phyloP scores from a whole-genome alignment of 352 stramenopile genomes.

The Phytophthora litchii region DNA sequence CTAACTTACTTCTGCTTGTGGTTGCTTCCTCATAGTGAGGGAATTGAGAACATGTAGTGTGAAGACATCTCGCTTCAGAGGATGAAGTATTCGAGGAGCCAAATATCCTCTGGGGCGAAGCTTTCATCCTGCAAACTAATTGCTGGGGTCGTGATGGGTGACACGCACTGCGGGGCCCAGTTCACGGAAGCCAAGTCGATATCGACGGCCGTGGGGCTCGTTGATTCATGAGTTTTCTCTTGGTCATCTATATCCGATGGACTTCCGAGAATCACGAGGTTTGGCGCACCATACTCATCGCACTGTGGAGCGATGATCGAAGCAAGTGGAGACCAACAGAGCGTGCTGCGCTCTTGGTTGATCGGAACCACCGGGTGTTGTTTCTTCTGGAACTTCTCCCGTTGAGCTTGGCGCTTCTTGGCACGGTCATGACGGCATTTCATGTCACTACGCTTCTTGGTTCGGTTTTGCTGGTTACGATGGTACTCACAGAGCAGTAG shows the following conservation, averaged over 20 bases:
- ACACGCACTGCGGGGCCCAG: constrained; percentile 13
- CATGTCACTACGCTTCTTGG: constrained; percentile 86
- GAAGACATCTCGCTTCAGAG: constrained; percentile 36
- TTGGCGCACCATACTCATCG: constrained; percentile 10
- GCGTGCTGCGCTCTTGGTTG: background rate
- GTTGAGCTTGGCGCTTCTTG: constrained; percentile 55
- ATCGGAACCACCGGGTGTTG: constrained; percentile 3
- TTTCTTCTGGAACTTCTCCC: constrained; percentile 29
- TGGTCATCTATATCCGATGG: background rate
- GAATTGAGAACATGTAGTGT: constrained; percentile 17
- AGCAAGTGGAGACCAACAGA: constrained; percentile 19
- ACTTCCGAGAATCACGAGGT: background rate
- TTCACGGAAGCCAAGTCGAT: constrained; percentile 25
- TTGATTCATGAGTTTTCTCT: constrained; percentile 23
- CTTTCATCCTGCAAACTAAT: constrained; percentile 12
- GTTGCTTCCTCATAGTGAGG: constrained; percentile 10
- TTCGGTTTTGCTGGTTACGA: constrained; percentile 84
- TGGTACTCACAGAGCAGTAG: constrained; percentile 85
- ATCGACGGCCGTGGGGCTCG: constrained; percentile 35
- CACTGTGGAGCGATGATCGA: constrained; percentile 15
- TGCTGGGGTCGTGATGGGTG: constrained; percentile 7
- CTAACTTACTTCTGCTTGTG: constrained; percentile 10
- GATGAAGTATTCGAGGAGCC: constrained; percentile 80
- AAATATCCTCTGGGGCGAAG: constrained; percentile 55
- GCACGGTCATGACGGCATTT: constrained; percentile 76